Percentiles rank a stretch among this genome's conserved stretches.
These are phyloP conservation scores for Rosa lucieae DNA, from an alignment of 306 rosid species.

Conservation along the genomic window DNA sequence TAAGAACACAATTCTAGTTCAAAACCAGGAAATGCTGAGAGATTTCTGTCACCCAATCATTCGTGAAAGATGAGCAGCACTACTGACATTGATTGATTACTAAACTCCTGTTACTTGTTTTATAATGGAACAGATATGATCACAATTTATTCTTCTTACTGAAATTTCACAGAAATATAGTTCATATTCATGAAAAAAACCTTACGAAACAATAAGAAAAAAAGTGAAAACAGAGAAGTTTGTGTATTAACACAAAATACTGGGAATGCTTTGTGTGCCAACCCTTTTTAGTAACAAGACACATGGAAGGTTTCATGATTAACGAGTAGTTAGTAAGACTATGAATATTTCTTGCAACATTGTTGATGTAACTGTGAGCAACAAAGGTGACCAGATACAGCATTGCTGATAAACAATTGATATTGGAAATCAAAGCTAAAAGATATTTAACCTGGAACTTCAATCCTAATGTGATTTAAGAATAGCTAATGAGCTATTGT, in stretches of 20 bases:
- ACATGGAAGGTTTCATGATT: not conserved
- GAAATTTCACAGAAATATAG: not conserved
- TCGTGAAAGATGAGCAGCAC: not conserved
- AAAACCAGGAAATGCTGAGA: slow-evolving; percentile 18
- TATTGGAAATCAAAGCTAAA: not conserved
- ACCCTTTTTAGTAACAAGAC: not conserved
- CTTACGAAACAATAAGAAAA: not conserved
- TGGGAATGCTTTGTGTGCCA: not conserved
- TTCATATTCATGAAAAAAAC: not conserved
- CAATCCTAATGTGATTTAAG: not conserved
- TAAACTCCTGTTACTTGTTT: not conserved
- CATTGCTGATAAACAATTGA: slow-evolving; percentile 5
- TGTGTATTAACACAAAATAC: not conserved
- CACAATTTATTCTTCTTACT: not conserved
- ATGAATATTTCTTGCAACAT: not conserved
- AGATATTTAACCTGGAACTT: not conserved
- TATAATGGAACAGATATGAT: not conserved
- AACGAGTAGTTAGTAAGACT: not conserved
- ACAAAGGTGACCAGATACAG: not conserved
- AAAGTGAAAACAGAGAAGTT: slow-evolving; percentile 3
- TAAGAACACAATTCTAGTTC: not conserved
- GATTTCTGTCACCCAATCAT: slow-evolving; percentile 19
- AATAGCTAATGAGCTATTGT: not conserved
- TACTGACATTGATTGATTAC: not conserved
- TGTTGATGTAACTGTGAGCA: not conserved